phyloP scores from a whole-genome alignment of 2,329 filamentous ascomycete species.

The Metarhizium rileyi region DNA sequence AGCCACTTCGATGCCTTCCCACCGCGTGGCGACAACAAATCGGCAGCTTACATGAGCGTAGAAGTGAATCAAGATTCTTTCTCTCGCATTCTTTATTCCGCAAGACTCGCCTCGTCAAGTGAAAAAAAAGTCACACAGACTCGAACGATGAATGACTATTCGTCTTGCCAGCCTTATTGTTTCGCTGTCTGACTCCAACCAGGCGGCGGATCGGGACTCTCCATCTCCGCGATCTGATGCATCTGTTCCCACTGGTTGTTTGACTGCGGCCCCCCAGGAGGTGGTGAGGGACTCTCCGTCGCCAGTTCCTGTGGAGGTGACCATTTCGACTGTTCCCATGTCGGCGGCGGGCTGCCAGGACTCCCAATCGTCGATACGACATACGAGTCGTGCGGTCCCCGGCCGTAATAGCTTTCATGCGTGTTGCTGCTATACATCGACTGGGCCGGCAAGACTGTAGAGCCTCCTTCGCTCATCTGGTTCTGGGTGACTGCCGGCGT shows the following conservation, averaged over 20 bases:
- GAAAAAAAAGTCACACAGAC: too few relatives aligned
- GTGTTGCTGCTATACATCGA: constrained; percentile 6
- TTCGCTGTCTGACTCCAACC: not conserved
- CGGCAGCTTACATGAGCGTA: not conserved
- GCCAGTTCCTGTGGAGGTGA: constrained; percentile 8
- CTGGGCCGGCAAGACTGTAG: constrained; percentile 5
- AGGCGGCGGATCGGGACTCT: constrained; percentile 6
- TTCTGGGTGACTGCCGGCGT: not conserved
- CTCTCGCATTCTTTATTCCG: not conserved
- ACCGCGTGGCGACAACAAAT: not conserved
- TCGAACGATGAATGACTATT: not conserved
- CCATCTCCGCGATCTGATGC: constrained; percentile 11
- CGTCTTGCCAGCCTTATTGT: not conserved
- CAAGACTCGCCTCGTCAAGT: not conserved
- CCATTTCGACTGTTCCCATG: constrained; percentile 2
- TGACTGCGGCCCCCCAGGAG: not conserved
- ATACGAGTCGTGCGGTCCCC: constrained; percentile 6
- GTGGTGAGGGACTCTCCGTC: not conserved
- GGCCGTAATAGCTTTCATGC: constrained; percentile 5
- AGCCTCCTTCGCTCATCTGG: not conserved
- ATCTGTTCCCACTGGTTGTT: not conserved
- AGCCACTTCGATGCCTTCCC: not conserved
- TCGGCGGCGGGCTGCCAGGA: constrained; percentile 1
- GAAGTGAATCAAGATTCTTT: not conserved
- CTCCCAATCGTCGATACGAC: constrained; percentile 1